Evolutionary conservation across 371 early-diverging fungal genomes (phyloP), one percentile per base, ranked within the genome.

Genomic region (Smittium mucronatum): DNA sequence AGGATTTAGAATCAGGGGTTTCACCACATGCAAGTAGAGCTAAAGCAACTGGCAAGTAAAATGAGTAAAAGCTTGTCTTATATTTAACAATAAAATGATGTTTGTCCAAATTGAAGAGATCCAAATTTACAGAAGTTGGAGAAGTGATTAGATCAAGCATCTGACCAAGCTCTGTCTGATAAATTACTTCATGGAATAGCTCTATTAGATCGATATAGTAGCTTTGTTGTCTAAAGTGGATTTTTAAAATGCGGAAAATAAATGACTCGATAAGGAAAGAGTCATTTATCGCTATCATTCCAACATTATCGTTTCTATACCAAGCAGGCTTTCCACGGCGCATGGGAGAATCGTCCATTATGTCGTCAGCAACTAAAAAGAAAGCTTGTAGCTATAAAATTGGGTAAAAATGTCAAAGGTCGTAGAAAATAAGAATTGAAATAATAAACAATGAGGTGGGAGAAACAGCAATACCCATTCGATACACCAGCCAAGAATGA

Each of bases 51-150:
- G 98, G 97, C 63, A 98, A 85, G 81, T 98, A 97, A 86, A 98
- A 98, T 36, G 97, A 95, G 83, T 98, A 98, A 83, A 89, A 95
- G n/a, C 94, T 92, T 61, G 98, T 98, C 85, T 98, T 98, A 86
- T 90, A 94, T 70, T 87, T 85, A 74, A 95, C 95, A 78, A 98
- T 97, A 80, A 89, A 93, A 63, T 86, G 78, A 80, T 97, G 91
- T 90, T 93, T 94, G 70, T 89, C 82, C 71, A 93, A 81, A 33
- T 90, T 89, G 82, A 97, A 97, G 72, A 87, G 86, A 79, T 74
- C 83, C 69, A 97, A 84, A 77, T 97, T 92, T 68, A 95, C 88
- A 67, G 91, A 73, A 78, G 95, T 96, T 69, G 97, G 96, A 29
- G 98, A 97, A 60, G 96, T 96, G 72, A 94, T 87, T 75, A 97